Evolutionary conservation across 306 rosid species (phyloP).

Genomic region (Morella rubra): DNA sequence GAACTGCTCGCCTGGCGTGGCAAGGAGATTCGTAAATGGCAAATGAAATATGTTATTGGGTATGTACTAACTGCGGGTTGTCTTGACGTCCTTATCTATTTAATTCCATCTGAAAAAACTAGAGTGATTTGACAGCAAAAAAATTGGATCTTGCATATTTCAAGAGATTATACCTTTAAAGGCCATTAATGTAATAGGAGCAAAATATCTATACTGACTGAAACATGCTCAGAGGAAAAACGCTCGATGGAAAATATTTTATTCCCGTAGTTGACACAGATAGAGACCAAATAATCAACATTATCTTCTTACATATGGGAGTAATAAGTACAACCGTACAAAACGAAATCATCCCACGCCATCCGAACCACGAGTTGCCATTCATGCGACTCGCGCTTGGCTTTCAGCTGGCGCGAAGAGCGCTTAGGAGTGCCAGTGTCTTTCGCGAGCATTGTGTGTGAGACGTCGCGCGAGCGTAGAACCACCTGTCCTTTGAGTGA

Average conservation of each 20-base stretch:
- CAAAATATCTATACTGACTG: slow-evolving; percentile 72
- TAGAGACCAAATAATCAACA: slow-evolving; percentile 21
- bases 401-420: too few relatives aligned
- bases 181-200: slow-evolving; percentile 75
- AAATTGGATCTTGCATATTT: slow-evolving; percentile 46
- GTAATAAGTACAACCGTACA: slow-evolving; percentile 48
- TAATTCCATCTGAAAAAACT: neutral
- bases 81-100: neutral
- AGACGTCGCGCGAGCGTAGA: too few relatives aligned
- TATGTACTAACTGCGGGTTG: slow-evolving; percentile 27
- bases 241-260: slow-evolving; percentile 54
- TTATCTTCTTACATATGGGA: slow-evolving; percentile 19
- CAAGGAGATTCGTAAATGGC: too few relatives aligned
- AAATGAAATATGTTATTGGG: slow-evolving; percentile 99
- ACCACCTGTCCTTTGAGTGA: too few relatives aligned
- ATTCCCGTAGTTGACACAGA: slow-evolving; percentile 55
- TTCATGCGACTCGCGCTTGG: too few relatives aligned
- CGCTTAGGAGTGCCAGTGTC: too few relatives aligned
- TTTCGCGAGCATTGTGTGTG: too few relatives aligned
- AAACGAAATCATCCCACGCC: too few relatives aligned
- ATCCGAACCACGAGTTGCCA: too few relatives aligned
- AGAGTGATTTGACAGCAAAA: neutral
- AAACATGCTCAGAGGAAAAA: slow-evolving; percentile 70
- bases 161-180: slow-evolving; percentile 93
- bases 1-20: too few relatives aligned